phyloP scores from a whole-genome alignment of 75 land plant species.

The Selaginella tamariscina region DNA sequence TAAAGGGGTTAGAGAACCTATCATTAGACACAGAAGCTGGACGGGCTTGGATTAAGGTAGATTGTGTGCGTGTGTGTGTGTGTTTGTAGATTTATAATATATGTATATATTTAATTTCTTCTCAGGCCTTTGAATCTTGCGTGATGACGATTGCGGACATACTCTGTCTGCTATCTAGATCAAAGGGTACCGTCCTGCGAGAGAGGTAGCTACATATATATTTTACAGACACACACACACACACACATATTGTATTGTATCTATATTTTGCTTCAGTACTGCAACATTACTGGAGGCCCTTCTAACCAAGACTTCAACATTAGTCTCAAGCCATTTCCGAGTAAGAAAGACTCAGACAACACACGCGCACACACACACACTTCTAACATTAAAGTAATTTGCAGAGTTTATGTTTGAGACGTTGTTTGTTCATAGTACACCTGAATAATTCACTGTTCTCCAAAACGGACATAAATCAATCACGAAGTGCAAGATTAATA shows the following conservation, averaged over 20 bases:
- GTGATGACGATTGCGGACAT: slow-evolving; percentile 29
- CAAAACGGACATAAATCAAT: slow-evolving; percentile 21
- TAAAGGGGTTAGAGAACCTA: not conserved
- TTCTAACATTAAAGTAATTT: not conserved
- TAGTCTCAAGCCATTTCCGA: slow-evolving; percentile 27
- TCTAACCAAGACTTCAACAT: slow-evolving; percentile 26
- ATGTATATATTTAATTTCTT: slow-evolving; percentile 16
- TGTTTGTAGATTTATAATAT: not conserved
- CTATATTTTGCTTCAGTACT: slow-evolving; percentile 18
- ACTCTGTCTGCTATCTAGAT: slow-evolving; percentile 29
- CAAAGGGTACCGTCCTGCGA: slow-evolving; percentile 24
- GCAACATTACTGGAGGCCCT: slow-evolving; percentile 27
- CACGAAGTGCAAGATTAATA: slow-evolving; percentile 27
- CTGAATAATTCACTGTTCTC: slow-evolving; percentile 32
- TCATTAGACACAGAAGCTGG: slow-evolving; percentile 18
- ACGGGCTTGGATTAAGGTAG: slow-evolving; percentile 31
- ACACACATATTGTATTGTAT: not conserved
- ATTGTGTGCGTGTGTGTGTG: not conserved
- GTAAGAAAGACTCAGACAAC: slow-evolving; percentile 10
- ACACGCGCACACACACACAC: not conserved
- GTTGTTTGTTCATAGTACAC: slow-evolving; percentile 31
- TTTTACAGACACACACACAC: too few species aligned
- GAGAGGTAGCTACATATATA: slow-evolving; percentile 21
- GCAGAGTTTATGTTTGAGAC: slow-evolving; percentile 30
- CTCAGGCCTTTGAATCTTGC: slow-evolving; percentile 31